Base-by-base conservation (phyloP, 352 stramenopile genomes). In the Blastocystis sp. region DNA sequence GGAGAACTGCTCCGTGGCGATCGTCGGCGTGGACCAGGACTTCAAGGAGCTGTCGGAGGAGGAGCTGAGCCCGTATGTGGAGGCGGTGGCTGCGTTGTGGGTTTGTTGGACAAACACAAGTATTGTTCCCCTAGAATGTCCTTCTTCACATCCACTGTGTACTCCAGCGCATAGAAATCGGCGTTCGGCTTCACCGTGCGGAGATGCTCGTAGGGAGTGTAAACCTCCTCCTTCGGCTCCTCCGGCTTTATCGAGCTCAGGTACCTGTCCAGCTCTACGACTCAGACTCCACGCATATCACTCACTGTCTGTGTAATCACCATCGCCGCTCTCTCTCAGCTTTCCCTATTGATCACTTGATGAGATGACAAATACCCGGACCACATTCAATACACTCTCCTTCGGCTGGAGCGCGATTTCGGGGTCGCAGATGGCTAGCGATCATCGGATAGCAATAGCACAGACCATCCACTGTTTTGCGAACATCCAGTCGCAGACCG, bases 1-100 rank as follows among this genome's bases (percentile, higher is more conserved):
- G 79, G 91, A 89, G 67, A 96, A 92, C 88, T 90, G 95, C 67
- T 91, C 92, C 45, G 91, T 96, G 80, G 92, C 93, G 1, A 90
- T 96, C 78, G 93, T 96, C 40, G 93, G 93, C 28, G 90, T 94
- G 67, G 91, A 94, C 89, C 91, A 95, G 77, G 90, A 92, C 67
- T 95, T 95, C 89, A 93, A 91, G 90, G 93, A 95, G 89, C 94
- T 96, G 60, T 92, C 94, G 61, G 93, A 92, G 86, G 90, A 90
- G 61, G 91, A 94, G 41, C 88, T 96, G 76, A 92, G 95, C 88
- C 92, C 92, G 90, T 95, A 95, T 90, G 92, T 95, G 34, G 28
- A 62, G 19, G 59, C 74, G 10, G 28, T 84, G 28, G 41, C 62
- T 14, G 34, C 62, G 59, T 84, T 40, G 43, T 5, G 3, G 19